phyloP scores from a whole-genome alignment of 768 basidiomycete genomes.

The Boletus tylopilopsis region DNA sequence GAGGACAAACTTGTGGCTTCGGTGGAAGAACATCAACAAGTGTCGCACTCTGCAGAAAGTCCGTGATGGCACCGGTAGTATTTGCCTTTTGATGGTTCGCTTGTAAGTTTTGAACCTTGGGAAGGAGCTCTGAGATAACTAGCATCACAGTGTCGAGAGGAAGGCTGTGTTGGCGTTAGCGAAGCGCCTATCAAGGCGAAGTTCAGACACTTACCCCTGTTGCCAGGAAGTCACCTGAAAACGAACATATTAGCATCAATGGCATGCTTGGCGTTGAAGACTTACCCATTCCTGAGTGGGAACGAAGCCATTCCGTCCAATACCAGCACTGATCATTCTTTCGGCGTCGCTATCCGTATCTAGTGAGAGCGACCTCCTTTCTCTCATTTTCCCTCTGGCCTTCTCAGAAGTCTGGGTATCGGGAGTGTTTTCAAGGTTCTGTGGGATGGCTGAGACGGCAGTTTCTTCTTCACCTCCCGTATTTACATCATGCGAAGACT shows the following conservation, averaged over 20 bases:
- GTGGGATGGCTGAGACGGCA: slow-evolving; percentile 36
- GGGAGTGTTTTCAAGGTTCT: slow-evolving; percentile 38
- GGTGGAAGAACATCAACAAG: slow-evolving; percentile 74
- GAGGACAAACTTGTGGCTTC: slow-evolving; percentile 56
- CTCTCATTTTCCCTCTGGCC: slow-evolving; percentile 87
- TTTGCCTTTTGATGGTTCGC: slow-evolving; percentile 58
- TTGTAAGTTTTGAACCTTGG: slow-evolving; percentile 81
- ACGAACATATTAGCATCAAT: neutral
- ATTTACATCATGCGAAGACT: slow-evolving; percentile 15
- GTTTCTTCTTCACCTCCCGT: slow-evolving; percentile 14
- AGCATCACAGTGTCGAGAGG: slow-evolving; percentile 87
- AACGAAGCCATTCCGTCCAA: slow-evolving; percentile 89
- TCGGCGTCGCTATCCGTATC: slow-evolving; percentile 54
- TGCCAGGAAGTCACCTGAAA: slow-evolving; percentile 88
- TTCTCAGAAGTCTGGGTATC: slow-evolving; percentile 66
- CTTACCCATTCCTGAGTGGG: slow-evolving; percentile 96
- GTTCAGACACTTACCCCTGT: slow-evolving; percentile 66
- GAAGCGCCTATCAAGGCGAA: neutral
- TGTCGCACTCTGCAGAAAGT: slow-evolving; percentile 68
- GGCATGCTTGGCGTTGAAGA: neutral
- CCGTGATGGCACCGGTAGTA: slow-evolving; percentile 64
- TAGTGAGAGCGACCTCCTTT: slow-evolving; percentile 55
- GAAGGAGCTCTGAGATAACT: slow-evolving; percentile 82
- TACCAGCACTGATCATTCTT: slow-evolving; percentile 58
- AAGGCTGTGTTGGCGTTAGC: slow-evolving; percentile 45